These are phyloP conservation scores for Lachnellula cervina DNA, from an alignment of 2,329 filamentous ascomycete genomes.

Conservation along the genomic window DNA sequence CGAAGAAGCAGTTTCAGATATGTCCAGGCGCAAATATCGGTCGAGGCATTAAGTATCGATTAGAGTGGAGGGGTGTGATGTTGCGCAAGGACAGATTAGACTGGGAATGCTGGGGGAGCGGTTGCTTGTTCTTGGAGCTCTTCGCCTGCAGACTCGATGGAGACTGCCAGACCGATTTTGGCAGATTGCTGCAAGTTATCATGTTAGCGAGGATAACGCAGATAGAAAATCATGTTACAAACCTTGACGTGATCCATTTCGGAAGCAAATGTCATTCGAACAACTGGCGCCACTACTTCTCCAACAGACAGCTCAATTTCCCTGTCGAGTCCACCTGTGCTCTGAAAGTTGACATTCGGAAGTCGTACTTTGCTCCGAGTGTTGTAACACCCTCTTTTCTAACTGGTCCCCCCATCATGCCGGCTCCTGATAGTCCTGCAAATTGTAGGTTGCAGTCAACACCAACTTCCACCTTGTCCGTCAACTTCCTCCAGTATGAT, in stretches of 20 bases:
- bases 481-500: conserved; percentile 89
- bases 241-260: conserved; percentile 96
- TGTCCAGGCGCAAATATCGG: conserved; percentile 13
- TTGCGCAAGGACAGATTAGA: conserved; percentile 42
- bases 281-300: conserved; percentile 93
- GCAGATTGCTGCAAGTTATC: conserved; percentile 67
- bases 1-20: conserved; percentile 12
- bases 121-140: conserved; percentile 82
- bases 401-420: conserved; percentile 69
- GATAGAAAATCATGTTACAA: conserved; percentile 37
- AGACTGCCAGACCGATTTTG: conserved; percentile 91
- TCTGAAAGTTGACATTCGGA: conserved; percentile 90
- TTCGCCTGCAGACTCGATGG: conserved; percentile 79
- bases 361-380: conserved; percentile 96
- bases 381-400: conserved; percentile 87
- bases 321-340: conserved; percentile 94
- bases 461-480: conserved; percentile 93
- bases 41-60: conserved; percentile 28
- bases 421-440: conserved; percentile 55
- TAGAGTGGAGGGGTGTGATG: conserved; percentile 24
- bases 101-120: conserved; percentile 50
- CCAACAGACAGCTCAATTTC: conserved; percentile 85
- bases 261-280: conserved; percentile 90
- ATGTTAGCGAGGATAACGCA: conserved; percentile 21
- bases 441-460: conserved; percentile 91